Percentiles rank a stretch among this genome's conserved stretches.
phyloP scores from a whole-genome alignment of 2,329 filamentous ascomycete species.

The Colletotrichum sp. region DNA sequence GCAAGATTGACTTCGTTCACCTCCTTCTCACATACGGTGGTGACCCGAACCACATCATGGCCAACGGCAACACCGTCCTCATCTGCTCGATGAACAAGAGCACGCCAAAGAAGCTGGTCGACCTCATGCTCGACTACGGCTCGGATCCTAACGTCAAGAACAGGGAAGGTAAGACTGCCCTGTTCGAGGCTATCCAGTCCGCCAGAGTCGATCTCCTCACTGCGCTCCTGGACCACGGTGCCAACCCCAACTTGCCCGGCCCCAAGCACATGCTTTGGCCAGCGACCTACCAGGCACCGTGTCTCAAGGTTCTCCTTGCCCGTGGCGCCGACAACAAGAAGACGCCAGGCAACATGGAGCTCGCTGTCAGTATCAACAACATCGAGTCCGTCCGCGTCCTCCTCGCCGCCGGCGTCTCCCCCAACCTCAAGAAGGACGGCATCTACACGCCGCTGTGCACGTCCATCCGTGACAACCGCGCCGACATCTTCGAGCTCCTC shows the following conservation, averaged over 20 bases:
- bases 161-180: slow-evolving; percentile 64
- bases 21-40: slow-evolving; percentile 67
- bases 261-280: slow-evolving; percentile 75
- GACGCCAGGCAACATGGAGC: slow-evolving; percentile 67
- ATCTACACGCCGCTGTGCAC: slow-evolving; percentile 73
- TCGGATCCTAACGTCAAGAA: slow-evolving; percentile 65
- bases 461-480: slow-evolving; percentile 69
- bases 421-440: slow-evolving; percentile 67
- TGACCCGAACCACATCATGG: slow-evolving; percentile 57
- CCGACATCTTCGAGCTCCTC: slow-evolving; percentile 66
- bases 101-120: slow-evolving; percentile 57
- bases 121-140: slow-evolving; percentile 65
- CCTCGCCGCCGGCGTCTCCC: slow-evolving; percentile 63
- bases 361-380: slow-evolving; percentile 67
- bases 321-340: slow-evolving; percentile 66
- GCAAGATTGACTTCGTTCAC: slow-evolving; percentile 62
- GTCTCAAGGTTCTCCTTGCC: slow-evolving; percentile 61
- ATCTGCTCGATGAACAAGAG: slow-evolving; percentile 65
- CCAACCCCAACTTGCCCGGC: slow-evolving; percentile 71
- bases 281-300: slow-evolving; percentile 61
- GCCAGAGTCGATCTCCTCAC: slow-evolving; percentile 62
- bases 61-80: slow-evolving; percentile 65
- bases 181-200: slow-evolving; percentile 66
- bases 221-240: slow-evolving; percentile 57
- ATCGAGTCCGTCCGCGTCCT: slow-evolving; percentile 64